Evolutionary conservation across 768 basidiomycete species (phyloP).

Genomic region (Russula olivacea): DNA sequence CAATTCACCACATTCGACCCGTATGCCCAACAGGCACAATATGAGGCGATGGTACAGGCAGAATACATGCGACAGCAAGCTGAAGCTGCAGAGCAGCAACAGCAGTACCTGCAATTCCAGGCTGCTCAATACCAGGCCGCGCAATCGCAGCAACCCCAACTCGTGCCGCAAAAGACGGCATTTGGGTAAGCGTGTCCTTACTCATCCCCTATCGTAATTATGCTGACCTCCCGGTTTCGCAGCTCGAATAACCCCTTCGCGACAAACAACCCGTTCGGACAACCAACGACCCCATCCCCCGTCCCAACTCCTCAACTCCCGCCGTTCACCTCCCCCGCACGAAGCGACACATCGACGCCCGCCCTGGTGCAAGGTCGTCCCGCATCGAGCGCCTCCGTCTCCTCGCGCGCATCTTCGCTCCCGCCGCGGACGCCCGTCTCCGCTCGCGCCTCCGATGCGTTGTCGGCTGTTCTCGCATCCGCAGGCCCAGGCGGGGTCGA

Average conservation of each 20-base stretch:
- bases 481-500: conserved; percentile 18
- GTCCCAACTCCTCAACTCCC: conserved; percentile 38
- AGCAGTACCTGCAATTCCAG: conserved; percentile 43
- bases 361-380: conserved; percentile 20
- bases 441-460: conserved; percentile 2
- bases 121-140: conserved; percentile 38
- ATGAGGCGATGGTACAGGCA: conserved; percentile 71
- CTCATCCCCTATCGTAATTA: background rate
- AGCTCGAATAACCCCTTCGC: conserved; percentile 24
- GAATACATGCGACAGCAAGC: conserved; percentile 68
- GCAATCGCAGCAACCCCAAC: conserved; percentile 4
- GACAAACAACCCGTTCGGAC: conserved; percentile 75
- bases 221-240: background rate
- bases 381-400: conserved; percentile 16
- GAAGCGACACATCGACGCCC: conserved; percentile 18
- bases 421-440: conserved; percentile 24
- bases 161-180: conserved; percentile 31
- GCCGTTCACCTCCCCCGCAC: conserved; percentile 1
- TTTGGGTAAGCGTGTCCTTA: conserved; percentile 45
- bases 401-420: conserved; percentile 20
- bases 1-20: conserved; percentile 82
- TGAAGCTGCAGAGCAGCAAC: conserved; percentile 34
- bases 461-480: conserved; percentile 7
- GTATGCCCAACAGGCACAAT: conserved; percentile 81
- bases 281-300: conserved; percentile 22